A percentile compares a stretch with the other conserved stretches of the same genome.
Conservation (phyloP, 257 asterid species). For the Galeopsis tetrahit region DNA sequence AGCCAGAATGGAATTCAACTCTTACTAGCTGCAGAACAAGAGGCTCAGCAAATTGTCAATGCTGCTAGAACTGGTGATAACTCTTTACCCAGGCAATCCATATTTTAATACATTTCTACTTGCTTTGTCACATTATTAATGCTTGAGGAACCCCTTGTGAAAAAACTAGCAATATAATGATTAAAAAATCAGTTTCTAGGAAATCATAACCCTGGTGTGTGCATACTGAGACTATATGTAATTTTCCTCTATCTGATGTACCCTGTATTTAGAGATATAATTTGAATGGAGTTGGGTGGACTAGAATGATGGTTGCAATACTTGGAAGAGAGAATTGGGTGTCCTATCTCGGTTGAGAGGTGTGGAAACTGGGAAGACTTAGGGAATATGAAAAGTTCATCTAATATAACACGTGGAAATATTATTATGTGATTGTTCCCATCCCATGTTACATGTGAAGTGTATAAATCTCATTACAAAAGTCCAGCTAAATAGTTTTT, state of each 20-base stretch:
- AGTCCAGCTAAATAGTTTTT: not conserved
- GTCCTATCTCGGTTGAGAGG: conserved; percentile 1
- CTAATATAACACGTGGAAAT: not conserved
- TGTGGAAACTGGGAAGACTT: not conserved
- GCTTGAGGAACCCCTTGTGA: not conserved
- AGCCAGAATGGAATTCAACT: conserved; percentile 64
- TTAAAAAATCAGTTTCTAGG: not conserved
- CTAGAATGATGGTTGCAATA: conserved; percentile 7
- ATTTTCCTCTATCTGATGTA: not conserved
- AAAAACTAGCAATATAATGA: not conserved
- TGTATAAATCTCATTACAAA: not conserved
- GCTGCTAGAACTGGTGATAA: conserved; percentile 58
- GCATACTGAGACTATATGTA: conserved; percentile 5
- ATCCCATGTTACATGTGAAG: conserved; percentile 1
- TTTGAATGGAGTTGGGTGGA: conserved; percentile 10
- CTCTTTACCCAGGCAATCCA: not conserved
- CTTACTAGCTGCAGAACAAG: conserved; percentile 65
- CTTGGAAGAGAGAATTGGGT: conserved; percentile 4
- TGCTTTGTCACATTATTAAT: conserved; percentile 3
- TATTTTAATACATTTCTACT: conserved; percentile 15
- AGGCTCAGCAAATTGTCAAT: conserved; percentile 65
- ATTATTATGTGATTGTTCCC: not conserved
- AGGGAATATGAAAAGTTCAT: conserved; percentile 2
- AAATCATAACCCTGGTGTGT: not conserved
- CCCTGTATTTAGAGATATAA: not conserved